These are phyloP conservation scores for Asterophora lycoperdoides DNA, from an alignment of 768 basidiomycete species.

Conservation along the genomic window DNA sequence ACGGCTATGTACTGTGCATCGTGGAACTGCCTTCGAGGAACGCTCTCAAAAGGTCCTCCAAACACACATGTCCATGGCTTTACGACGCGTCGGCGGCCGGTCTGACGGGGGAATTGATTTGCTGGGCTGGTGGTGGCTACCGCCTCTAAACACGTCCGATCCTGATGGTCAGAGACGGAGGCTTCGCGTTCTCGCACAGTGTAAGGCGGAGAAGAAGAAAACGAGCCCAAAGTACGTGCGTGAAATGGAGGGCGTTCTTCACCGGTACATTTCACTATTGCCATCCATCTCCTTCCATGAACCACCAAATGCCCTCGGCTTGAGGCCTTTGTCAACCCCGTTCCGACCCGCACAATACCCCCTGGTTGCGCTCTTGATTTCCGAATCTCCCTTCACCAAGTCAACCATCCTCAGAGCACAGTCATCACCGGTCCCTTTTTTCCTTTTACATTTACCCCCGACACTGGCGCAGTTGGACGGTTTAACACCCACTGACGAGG, in stretches of 20 bases:
- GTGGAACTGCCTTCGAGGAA: conserved; percentile 73
- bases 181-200: conserved; percentile 79
- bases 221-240: conserved; percentile 76
- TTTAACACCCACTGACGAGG: conserved; percentile 1
- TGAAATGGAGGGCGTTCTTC: conserved; percentile 87
- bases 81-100: conserved; percentile 76
- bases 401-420: conserved; percentile 64
- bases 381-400: conserved; percentile 76
- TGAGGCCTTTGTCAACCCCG: neutral
- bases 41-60: conserved; percentile 60
- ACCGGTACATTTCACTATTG: conserved; percentile 37
- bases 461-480: conserved; percentile 8
- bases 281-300: conserved; percentile 1
- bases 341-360: conserved; percentile 24
- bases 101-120: conserved; percentile 90
- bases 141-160: conserved; percentile 22
- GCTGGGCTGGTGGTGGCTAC: conserved; percentile 92
- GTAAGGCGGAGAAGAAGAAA: conserved; percentile 87
- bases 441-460: conserved; percentile 74
- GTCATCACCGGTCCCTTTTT: conserved; percentile 72
- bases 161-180: conserved; percentile 36
- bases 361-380: conserved; percentile 72
- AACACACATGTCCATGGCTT: conserved; percentile 70
- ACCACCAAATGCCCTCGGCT: neutral
- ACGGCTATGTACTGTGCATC: conserved; percentile 50